A percentile compares a stretch with the other conserved stretches of the same genome.
Evolutionary conservation across 164 flowering plant genomes (phyloP).

Genomic region (Vitis amurensis): DNA sequence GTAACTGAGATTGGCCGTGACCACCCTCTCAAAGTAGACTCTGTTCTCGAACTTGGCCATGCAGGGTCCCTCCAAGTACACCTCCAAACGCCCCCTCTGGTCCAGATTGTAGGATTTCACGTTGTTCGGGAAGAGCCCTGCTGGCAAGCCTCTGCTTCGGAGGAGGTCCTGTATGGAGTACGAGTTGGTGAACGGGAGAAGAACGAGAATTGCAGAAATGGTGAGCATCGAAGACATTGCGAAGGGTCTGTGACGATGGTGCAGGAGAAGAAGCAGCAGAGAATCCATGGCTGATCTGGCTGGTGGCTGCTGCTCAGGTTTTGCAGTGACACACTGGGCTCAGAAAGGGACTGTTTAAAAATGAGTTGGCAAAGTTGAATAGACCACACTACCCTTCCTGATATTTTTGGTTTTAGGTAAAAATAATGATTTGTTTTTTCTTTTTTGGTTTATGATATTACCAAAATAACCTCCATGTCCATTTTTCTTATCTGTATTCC

Average conservation of each 20-base stretch:
- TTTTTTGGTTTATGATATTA: too few species aligned
- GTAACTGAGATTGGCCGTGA: constrained; percentile 53
- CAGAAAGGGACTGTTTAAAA: constrained; percentile 7
- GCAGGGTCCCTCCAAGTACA: constrained; percentile 44
- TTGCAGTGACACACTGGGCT: constrained; percentile 4
- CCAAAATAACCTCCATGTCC: too few species aligned
- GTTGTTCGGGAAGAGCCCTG: constrained; percentile 48
- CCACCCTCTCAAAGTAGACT: constrained; percentile 47
- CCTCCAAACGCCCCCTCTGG: constrained; percentile 33
- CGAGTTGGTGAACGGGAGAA: constrained; percentile 6
- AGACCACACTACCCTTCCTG: background rate
- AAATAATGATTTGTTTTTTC: too few species aligned
- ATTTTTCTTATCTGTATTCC: too few species aligned
- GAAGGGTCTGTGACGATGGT: background rate
- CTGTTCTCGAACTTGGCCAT: constrained; percentile 45
- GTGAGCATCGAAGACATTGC: constrained; percentile 3
- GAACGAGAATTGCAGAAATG: constrained; percentile 7
- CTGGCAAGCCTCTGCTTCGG: constrained; percentile 46
- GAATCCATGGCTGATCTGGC: too few species aligned
- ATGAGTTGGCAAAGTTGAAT: background rate
- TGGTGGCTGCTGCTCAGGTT: background rate
- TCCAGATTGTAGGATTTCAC: constrained; percentile 39
- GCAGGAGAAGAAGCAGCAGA: background rate
- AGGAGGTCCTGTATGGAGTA: constrained; percentile 43
- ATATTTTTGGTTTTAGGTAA: too few species aligned